Conservation (phyloP, 148 eudicot species). For the Amaranthus palmeri region DNA sequence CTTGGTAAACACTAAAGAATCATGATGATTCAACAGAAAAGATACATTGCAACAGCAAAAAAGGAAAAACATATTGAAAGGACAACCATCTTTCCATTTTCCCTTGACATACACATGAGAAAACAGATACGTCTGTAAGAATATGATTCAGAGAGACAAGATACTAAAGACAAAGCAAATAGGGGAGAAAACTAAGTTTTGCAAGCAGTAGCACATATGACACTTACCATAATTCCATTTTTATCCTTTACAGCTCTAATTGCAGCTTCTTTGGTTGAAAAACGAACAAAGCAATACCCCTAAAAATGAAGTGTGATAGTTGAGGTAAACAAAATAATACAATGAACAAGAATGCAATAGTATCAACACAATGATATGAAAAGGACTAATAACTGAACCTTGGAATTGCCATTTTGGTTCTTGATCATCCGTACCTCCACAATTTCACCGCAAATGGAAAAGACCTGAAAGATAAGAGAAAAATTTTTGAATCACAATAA, state of each 20-base stretch:
- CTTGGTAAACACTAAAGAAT: no score
- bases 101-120: neutral
- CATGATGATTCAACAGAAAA: no score
- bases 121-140: neutral
- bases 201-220: neutral
- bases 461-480: conserved; percentile 34
- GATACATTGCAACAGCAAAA: neutral
- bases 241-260: conserved; percentile 57
- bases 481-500: neutral
- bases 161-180: neutral
- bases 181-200: neutral
- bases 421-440: conserved; percentile 51
- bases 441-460: conserved; percentile 60
- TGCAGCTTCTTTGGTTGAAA: conserved; percentile 55
- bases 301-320: conserved; percentile 13
- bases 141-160: neutral
- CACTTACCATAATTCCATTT: conserved; percentile 46
- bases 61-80: neutral
- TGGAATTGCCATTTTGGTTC: conserved; percentile 48
- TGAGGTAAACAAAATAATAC: conserved; percentile 4
- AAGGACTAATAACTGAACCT: conserved; percentile 28
- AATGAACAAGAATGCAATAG: neutral
- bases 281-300: conserved; percentile 67
- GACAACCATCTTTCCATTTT: neutral
- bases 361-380: neutral